Evolutionary conservation across 228 moss, liverwort and hornwort species (phyloP), one percentile per base, ranked within the genome.

Genomic region (Sphagnum fallax): DNA sequence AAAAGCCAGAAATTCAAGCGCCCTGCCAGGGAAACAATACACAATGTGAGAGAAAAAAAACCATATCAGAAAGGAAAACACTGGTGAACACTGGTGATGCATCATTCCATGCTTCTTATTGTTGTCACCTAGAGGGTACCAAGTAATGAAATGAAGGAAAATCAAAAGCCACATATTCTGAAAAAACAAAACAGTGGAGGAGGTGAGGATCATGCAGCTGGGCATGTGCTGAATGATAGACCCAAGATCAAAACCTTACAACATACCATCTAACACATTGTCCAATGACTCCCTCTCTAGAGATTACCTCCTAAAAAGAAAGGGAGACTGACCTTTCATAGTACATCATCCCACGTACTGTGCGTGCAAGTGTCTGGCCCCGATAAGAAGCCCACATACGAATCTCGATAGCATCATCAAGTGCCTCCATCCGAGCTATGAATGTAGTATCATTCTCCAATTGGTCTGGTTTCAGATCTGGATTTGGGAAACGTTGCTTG

Each of bases 311-410:
- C 32, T 32, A 2, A 60, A 16, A 57, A 18, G 59, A 64, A 18
- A 67, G 68, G 57, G 15, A 68, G 66, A 65, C 80, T 67, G 60
- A 95, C 95, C 95, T 88, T 70, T 90, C 89, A 72, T 98, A 91
- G 67, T 98, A 98, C 97, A 98, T 98, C 93, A 98, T 98, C 53
- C 97, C 97, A 77, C 97, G 93, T 70, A 98, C 97, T 73, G 97
- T 98, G 64, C 97, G 93, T 51, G 84, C 93, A 58, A 98, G 91
- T 60, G 97, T 98, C 73, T 98, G 97, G 70, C 97, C 97, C 65
- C 97, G 91, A 78, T 91, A 98, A 49, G 97, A 98, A 66, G 93
- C 97, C 97, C 97, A 98, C 15, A 98, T 48, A 71, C 97, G 83
- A 69, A 98, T 81, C 55, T 91, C 88, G 69, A 89, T 77, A 10